A percentile compares a stretch with the other conserved stretches of the same genome.
Conservation (phyloP, 192 early-diverging fungal genomes). For the Phlyctochytrium arcticum region DNA sequence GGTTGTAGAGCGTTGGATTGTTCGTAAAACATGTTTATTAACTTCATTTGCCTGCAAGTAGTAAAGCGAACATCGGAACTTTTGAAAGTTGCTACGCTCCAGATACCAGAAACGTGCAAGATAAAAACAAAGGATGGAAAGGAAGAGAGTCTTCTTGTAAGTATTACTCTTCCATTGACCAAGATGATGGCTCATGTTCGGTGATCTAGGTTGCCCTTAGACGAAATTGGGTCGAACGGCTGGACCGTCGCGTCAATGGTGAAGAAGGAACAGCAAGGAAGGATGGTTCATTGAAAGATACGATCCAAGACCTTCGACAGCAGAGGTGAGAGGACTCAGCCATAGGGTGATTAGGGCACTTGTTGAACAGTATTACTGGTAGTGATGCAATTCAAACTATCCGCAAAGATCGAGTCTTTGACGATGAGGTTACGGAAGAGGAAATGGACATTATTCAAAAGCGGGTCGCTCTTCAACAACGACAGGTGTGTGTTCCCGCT, state of each 20-base stretch:
- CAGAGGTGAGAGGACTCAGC: constrained; percentile 1
- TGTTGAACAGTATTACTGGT: background rate
- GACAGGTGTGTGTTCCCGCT: constrained; percentile 45
- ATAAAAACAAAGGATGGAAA: too few species aligned
- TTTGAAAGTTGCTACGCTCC: too few species aligned
- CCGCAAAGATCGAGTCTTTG: constrained; percentile 81
- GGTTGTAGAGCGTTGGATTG: background rate
- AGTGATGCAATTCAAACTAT: constrained; percentile 36
- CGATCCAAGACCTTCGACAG: constrained; percentile 15
- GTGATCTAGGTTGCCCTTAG: too few species aligned
- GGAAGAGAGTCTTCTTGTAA: too few species aligned
- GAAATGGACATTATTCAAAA: constrained; percentile 89
- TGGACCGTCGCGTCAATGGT: background rate
- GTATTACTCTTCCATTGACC: too few species aligned
- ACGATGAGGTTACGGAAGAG: constrained; percentile 79
- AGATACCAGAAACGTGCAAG: too few species aligned
- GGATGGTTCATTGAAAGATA: constrained; percentile 23
- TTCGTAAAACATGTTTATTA: background rate
- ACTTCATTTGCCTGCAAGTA: too few species aligned
- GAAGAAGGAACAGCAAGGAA: background rate
- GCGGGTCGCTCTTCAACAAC: constrained; percentile 84
- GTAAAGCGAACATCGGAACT: too few species aligned
- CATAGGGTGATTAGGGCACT: background rate
- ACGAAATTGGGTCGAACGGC: background rate
- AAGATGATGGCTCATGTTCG: too few species aligned